Evolutionary conservation across 169 alveolate genomes (phyloP).

Genomic region (Ichthyophthirius multifiliis): DNA sequence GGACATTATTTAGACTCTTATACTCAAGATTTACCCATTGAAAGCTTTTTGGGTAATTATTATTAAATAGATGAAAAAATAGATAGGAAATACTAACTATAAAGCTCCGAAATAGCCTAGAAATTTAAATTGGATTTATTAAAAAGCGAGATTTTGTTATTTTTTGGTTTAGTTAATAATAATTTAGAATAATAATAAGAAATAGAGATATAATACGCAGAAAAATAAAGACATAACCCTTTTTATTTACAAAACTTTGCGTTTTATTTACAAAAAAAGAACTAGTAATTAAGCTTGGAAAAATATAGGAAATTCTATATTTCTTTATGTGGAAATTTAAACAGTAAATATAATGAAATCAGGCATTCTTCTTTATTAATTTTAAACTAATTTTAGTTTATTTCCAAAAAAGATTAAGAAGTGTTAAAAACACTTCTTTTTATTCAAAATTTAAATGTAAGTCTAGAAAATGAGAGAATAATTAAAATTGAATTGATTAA

Average conservation of each 20-base stretch:
- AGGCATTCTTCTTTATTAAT: background rate
- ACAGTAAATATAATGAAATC: background rate
- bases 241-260: background rate
- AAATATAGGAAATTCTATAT: background rate
- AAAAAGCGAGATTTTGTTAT: background rate
- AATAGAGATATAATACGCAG: background rate
- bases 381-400: background rate
- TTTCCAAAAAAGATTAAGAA: background rate
- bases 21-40: too few relatives aligned
- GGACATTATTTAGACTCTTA: too few relatives aligned
- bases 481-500: background rate
- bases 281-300: background rate
- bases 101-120: background rate
- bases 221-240: background rate
- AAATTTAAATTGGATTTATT: background rate
- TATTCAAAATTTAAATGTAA: background rate
- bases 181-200: background rate
- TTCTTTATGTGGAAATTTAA: background rate
- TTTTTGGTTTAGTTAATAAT: background rate
- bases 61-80: background rate
- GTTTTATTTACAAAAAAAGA: background rate
- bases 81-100: background rate
- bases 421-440: background rate
- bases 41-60: too few relatives aligned
- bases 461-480: background rate